phyloP scores from a whole-genome alignment of 202 grass and related monocot genomes.

The Cymbopogon flexuosus region DNA sequence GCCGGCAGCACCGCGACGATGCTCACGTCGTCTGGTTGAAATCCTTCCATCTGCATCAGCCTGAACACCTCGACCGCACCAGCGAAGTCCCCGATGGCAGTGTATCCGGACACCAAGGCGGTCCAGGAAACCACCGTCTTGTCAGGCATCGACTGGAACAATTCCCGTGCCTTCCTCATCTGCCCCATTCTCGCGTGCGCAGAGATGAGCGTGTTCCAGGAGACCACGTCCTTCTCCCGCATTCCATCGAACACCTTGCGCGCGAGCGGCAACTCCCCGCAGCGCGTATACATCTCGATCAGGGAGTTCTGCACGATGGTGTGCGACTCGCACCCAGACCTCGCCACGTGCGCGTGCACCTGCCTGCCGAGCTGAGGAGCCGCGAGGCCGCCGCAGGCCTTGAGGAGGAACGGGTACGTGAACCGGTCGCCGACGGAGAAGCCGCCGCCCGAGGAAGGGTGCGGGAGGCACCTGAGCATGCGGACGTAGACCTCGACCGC shows the following conservation, averaged over 20 bases:
- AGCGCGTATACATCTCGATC: slow-evolving; percentile 54
- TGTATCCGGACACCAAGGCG: slow-evolving; percentile 66
- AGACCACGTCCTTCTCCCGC: slow-evolving; percentile 37
- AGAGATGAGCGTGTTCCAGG: slow-evolving; percentile 68
- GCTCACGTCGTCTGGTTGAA: slow-evolving; percentile 62
- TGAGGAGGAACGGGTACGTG: slow-evolving; percentile 66
- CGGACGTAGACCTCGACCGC: slow-evolving; percentile 42
- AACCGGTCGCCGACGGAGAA: slow-evolving; percentile 47
- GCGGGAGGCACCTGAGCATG: slow-evolving; percentile 34
- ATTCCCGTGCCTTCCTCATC: slow-evolving; percentile 38
- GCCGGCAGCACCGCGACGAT: slow-evolving; percentile 63
- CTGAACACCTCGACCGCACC: slow-evolving; percentile 48
- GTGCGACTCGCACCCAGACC: slow-evolving; percentile 37
- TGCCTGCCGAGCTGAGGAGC: slow-evolving; percentile 31
- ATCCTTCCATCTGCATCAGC: slow-evolving; percentile 63
- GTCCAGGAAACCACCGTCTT: slow-evolving; percentile 84
- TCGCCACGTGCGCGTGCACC: slow-evolving; percentile 44
- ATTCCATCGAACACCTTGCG: slow-evolving; percentile 58
- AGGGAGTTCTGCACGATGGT: slow-evolving; percentile 54
- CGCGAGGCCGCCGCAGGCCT: slow-evolving; percentile 38
- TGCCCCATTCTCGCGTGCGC: slow-evolving; percentile 50
- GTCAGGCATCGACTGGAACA: slow-evolving; percentile 49
- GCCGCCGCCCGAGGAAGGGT: neutral
- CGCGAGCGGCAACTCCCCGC: slow-evolving; percentile 26
- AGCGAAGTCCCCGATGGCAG: slow-evolving; percentile 32